Percentiles rank a stretch among this genome's conserved stretches.
These are phyloP conservation scores for Microthlaspi erraticum DNA, from an alignment of 345 rosid genomes.

Conservation along the genomic window DNA sequence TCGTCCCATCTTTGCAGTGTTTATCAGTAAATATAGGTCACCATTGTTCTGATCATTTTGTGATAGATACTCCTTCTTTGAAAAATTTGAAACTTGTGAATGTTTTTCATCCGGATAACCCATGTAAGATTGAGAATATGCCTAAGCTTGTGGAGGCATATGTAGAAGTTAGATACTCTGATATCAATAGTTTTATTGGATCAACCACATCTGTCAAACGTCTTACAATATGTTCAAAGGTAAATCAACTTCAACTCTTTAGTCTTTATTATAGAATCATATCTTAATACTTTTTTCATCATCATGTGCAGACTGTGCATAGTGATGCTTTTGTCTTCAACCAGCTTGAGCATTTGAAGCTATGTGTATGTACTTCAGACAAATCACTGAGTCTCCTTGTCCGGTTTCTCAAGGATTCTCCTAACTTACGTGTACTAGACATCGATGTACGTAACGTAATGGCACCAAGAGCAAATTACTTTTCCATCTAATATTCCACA, in stretches of 20 bases:
- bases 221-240: neutral
- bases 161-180: neutral
- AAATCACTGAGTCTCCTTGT: neutral
- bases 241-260: neutral
- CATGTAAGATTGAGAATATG: neutral
- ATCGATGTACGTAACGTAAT: too few species aligned
- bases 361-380: neutral
- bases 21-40: too few species aligned
- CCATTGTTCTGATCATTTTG: too few species aligned
- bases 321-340: neutral
- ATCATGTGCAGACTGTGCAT: neutral
- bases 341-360: conserved; percentile 15
- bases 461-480: too few species aligned
- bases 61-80: conserved; percentile 18
- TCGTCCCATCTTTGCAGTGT: conserved; percentile 1
- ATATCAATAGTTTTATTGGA: neutral
- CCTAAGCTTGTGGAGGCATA: conserved; percentile 5
- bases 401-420: conserved; percentile 12
- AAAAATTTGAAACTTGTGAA: neutral
- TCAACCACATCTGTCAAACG: conserved; percentile 14
- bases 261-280: neutral
- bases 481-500: neutral
- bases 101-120: neutral
- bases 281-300: neutral
- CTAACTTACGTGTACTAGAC: conserved; percentile 11